Base-by-base conservation (phyloP, 306 rosid species). In the Alnus rubra region DNA sequence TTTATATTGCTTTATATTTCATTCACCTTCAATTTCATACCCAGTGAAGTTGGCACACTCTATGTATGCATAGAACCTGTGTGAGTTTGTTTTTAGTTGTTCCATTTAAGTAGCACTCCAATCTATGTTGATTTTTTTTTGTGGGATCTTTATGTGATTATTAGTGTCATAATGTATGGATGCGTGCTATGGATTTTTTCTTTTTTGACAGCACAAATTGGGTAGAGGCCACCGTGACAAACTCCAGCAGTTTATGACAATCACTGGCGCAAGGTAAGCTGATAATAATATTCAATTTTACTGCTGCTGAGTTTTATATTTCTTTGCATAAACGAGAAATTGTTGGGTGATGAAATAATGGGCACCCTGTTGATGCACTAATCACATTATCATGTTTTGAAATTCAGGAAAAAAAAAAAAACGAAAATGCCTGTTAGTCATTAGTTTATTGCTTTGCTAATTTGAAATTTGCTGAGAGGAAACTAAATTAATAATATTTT, bases 211-310 rank as follows among this genome's bases (percentile, higher is more conserved):
- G 99, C 93, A 93, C 77, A 96, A 93, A 75, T 81, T 91, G 83
- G 97, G 94, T 50, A 90, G 98, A 87, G 96, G 98, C 45, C 93
- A 93, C 44, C 98, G 98, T 4, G 99, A 96, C 82, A 96, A 96
- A 88, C 81, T 96, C 78, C 98, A 96, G 87, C 99, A 96, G 88
- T 96, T 96, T 84, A 82, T 96, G 76, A 60, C 93, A 23, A 93
- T 96, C 79, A 96, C 99, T 54, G 98, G 98, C 56, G 92, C 98
- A 12, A 96, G 97, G 98, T 96, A 86, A 79, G 74, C 8, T n/a
- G 64, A 15, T 56, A 33, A 80, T 44, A 78, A 13, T 30, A 37
- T 19, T 9, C 81, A 74, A 59, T 23, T 68, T 69, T 80, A 45
- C 51, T 53, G 72, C 45, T 73, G 48, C 77, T 51, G 81, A 13